A percentile compares a stretch with the other conserved stretches of the same genome.
Conservation (phyloP, 2,329 filamentous ascomycete genomes). For the Cladosporium velox region DNA sequence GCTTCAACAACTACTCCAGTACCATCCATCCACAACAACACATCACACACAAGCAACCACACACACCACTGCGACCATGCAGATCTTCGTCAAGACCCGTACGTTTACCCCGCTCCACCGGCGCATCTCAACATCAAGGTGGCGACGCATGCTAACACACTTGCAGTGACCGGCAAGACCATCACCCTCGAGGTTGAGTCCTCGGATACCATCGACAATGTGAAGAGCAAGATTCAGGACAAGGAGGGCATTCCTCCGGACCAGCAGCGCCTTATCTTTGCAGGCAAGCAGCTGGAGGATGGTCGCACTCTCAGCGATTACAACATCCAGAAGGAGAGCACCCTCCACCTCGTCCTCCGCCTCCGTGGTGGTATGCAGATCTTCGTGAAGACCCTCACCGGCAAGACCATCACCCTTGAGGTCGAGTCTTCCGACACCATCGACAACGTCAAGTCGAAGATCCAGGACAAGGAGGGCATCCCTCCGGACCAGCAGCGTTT, state of each 20-base stretch:
- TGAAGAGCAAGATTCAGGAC: slow-evolving; percentile 96
- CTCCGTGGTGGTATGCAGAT: slow-evolving; percentile 79
- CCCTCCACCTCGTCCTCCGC: slow-evolving; percentile 92
- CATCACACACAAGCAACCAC: slow-evolving; percentile 2
- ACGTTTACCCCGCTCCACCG: slow-evolving; percentile 51
- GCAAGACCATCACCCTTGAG: slow-evolving; percentile 99
- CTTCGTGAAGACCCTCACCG: slow-evolving; percentile 99
- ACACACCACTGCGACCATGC: slow-evolving; percentile 59
- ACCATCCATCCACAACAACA: slow-evolving; percentile 16
- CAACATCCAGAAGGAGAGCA: slow-evolving; percentile 96
- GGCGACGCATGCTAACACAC: slow-evolving; percentile 36
- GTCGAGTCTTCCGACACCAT: slow-evolving; percentile 89
- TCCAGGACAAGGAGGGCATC: slow-evolving; percentile 78
- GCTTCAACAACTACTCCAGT: background rate
- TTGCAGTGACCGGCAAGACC: slow-evolving; percentile 64
- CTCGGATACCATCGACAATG: slow-evolving; percentile 91
- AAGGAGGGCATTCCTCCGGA: slow-evolving; percentile 97
- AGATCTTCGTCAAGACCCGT: slow-evolving; percentile 98
- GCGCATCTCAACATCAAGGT: slow-evolving; percentile 22
- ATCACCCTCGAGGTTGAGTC: slow-evolving; percentile 69
- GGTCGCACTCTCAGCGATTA: slow-evolving; percentile 90
- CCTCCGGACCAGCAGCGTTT: slow-evolving; percentile 92
- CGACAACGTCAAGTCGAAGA: slow-evolving; percentile 93
- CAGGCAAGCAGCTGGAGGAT: slow-evolving; percentile 93
- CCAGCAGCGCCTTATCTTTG: slow-evolving; percentile 94